Conservation (phyloP, 2,329 filamentous ascomycete species). For the Trichoderma koningii region DNA sequence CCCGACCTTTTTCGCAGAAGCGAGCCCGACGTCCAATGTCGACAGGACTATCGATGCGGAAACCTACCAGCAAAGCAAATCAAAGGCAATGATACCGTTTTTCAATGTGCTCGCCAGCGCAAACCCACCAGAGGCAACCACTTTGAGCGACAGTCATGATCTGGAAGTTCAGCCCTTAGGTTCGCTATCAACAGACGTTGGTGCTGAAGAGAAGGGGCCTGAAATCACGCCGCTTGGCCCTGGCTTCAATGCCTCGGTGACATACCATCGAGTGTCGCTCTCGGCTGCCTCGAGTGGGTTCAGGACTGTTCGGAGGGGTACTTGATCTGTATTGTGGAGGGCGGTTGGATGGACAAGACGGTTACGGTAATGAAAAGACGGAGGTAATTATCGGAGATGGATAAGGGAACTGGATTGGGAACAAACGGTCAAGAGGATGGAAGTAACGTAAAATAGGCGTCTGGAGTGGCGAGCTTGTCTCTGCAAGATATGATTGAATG, state of each 20-base stretch:
- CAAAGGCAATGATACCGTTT: slow-evolving; percentile 12
- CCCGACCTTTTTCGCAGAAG: neutral
- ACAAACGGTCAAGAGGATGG: neutral
- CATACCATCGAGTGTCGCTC: neutral
- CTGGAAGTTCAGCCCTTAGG: neutral
- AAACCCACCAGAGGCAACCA: neutral
- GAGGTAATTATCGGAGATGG: neutral
- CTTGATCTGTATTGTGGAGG: neutral
- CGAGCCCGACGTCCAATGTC: neutral
- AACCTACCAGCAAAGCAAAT: neutral
- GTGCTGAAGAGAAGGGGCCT: neutral
- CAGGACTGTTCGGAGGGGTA: slow-evolving; percentile 32
- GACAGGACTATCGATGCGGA: neutral
- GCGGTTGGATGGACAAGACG: neutral
- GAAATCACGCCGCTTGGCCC: neutral
- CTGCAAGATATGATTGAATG: neutral
- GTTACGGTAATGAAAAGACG: neutral
- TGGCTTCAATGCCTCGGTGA: neutral
- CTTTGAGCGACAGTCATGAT: neutral
- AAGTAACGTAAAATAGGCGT: neutral
- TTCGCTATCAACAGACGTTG: neutral
- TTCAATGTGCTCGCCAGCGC: neutral
- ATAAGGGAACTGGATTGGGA: neutral
- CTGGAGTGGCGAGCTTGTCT: neutral
- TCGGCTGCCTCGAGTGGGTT: slow-evolving; percentile 30